Base-by-base conservation (phyloP, 495 filamentous ascomycete species). In the Penicillium canescens region DNA sequence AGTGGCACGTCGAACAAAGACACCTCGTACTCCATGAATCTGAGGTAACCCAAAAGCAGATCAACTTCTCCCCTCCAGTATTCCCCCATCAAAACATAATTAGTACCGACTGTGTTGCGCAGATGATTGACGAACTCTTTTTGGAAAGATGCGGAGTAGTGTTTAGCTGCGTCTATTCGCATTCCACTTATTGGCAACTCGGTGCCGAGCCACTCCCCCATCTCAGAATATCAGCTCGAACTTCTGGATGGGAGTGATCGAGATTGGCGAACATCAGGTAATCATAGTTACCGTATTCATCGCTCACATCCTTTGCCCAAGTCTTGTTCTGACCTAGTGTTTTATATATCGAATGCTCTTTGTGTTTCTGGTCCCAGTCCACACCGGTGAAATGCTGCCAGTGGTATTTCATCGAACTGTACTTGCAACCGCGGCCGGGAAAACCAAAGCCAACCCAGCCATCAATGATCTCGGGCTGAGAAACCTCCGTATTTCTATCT, bases 1-100 rank as follows among this genome's bases (percentile, higher is more conserved):
- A 92, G 70, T 10, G 87, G 86, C 0, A 81, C 76, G 67, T 92
- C 87, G 62, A 87, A 92, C 18, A 90, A 66, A n/a, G 78, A 80
- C 21, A 88, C 76, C 36, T 77, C 74, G 51, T 84, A 74, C 45
- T 80, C 61, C 79, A 89, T 84, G 31, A 75, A 67, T 37, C 84
- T 75, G 33, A 90, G 71, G 58, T 85, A 90, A 5, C 70, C 66
- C 1, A 73, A 59, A 55, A 91, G 77, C 37, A 77, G 69, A 12
- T 77, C 60, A 4, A 79, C 69, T 55, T 86, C 81, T 35, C 81
- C 83, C 48, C 81, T 77, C 88, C 87, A 91, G 62, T 85, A 89
- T 60, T 91, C 89, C 18, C 83, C 86, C 5, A 92, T 84, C 12
- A 89, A 66, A 61, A 88, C 88, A 70, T 81, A 85, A 14, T 82